phyloP scores from a whole-genome alignment of 208 protist species.

The Wallacemonas sp. region DNA sequence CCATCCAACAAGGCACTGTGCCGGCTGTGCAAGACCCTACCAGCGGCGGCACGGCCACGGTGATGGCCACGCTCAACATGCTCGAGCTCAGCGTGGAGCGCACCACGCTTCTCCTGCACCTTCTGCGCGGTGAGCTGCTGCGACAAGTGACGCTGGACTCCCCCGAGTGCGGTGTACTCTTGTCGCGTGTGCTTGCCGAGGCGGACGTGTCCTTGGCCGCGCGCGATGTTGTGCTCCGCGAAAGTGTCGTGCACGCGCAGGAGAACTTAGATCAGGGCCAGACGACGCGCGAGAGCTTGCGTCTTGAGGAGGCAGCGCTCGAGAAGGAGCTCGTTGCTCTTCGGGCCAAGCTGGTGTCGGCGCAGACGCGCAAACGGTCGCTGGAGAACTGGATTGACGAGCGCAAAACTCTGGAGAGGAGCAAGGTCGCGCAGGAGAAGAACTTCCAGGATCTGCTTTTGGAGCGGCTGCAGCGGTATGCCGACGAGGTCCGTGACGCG shows the following conservation, averaged over 20 bases:
- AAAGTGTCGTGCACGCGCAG: conserved; percentile 21
- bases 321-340: conserved; percentile 35
- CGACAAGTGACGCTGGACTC: conserved; percentile 65
- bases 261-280: conserved; percentile 31
- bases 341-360: conserved; percentile 13
- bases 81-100: conserved; percentile 55
- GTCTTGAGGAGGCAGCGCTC: conserved; percentile 15
- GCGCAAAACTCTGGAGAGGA: conserved; percentile 7
- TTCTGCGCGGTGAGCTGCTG: conserved; percentile 54
- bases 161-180: conserved; percentile 62
- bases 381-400: conserved; percentile 28
- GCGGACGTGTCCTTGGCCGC: conserved; percentile 42
- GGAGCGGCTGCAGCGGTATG: conserved; percentile 39
- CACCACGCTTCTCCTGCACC: conserved; percentile 36
- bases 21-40: conserved; percentile 22
- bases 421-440: conserved; percentile 16
- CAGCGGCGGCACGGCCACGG: conserved; percentile 49
- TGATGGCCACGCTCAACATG: conserved; percentile 41
- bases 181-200: conserved; percentile 55
- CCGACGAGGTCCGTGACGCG: conserved; percentile 33
- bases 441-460: conserved; percentile 31
- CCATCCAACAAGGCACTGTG: conserved; percentile 12
- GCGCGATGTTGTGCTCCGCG: conserved; percentile 32
- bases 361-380: conserved; percentile 27
- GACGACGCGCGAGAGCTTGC: conserved; percentile 26